A percentile compares a stretch with the other conserved stretches of the same genome.
Evolutionary conservation across 2,329 filamentous ascomycete species (phyloP).

Genomic region (Trichoderma cornu-damae): DNA sequence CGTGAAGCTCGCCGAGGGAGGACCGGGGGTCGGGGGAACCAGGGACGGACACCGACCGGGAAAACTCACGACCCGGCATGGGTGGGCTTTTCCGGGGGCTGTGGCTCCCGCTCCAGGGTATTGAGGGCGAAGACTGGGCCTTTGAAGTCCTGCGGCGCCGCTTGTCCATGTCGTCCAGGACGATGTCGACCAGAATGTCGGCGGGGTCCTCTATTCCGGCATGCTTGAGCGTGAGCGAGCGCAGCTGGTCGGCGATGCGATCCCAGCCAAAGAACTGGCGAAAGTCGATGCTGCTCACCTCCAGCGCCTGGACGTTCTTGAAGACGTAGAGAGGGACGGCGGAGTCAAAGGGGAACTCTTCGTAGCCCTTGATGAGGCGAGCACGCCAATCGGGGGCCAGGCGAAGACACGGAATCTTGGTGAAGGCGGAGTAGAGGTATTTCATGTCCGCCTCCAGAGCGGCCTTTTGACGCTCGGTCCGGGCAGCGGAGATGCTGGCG

Average conservation of each 20-base stretch:
- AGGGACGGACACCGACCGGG: slow-evolving; percentile 63
- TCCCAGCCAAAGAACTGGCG: slow-evolving; percentile 98
- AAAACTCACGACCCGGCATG: slow-evolving; percentile 59
- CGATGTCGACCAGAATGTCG: slow-evolving; percentile 86
- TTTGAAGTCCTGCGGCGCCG: slow-evolving; percentile 83
- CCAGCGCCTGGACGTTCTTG: slow-evolving; percentile 91
- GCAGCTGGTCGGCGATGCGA: slow-evolving; percentile 81
- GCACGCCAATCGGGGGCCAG: slow-evolving; percentile 91
- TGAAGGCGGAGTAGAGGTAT: slow-evolving; percentile 96
- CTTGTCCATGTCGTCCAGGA: slow-evolving; percentile 94
- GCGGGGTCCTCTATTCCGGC: slow-evolving; percentile 84
- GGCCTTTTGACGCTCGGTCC: slow-evolving; percentile 84
- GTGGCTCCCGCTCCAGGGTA: slow-evolving; percentile 56
- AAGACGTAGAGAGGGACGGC: slow-evolving; percentile 95
- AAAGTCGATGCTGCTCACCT: slow-evolving; percentile 94
- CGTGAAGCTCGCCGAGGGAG: slow-evolving; percentile 46
- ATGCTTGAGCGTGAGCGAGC: slow-evolving; percentile 81
- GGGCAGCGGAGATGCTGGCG: slow-evolving; percentile 71
- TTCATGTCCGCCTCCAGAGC: slow-evolving; percentile 82
- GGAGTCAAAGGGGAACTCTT: slow-evolving; percentile 97
- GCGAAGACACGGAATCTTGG: slow-evolving; percentile 89
- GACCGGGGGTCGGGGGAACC: slow-evolving; percentile 52
- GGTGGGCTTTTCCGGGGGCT: slow-evolving; percentile 60
- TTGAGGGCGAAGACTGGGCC: slow-evolving; percentile 71
- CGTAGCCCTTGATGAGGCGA: slow-evolving; percentile 83